Percentiles rank a stretch among this genome's conserved stretches.
Conservation (phyloP, 192 early-diverging fungal species). For the Pilobolus umbonatus region DNA sequence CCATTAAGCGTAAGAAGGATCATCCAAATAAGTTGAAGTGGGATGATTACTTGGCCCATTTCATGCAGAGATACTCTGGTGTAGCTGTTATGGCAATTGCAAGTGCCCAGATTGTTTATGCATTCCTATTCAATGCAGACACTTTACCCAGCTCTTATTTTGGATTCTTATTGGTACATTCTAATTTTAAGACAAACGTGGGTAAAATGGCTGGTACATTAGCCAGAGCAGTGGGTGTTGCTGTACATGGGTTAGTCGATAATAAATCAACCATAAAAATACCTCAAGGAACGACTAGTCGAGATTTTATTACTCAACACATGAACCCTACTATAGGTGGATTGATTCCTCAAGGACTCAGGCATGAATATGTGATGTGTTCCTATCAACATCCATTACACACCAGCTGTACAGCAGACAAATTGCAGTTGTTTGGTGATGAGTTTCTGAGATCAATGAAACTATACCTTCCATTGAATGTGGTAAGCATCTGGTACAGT, state of each 20-base stretch:
- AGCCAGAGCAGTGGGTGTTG: conserved; percentile 21
- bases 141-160: conserved; percentile 55
- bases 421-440: conserved; percentile 35
- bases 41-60: conserved; percentile 45
- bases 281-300: conserved; percentile 45
- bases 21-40: conserved; percentile 26
- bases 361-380: conserved; percentile 53
- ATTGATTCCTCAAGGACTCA: conserved; percentile 35
- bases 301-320: conserved; percentile 47
- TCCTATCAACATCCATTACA: conserved; percentile 58
- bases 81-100: conserved; percentile 46
- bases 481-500: conserved; percentile 36
- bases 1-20: conserved; percentile 29
- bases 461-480: conserved; percentile 62
- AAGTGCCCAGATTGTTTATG: conserved; percentile 44
- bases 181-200: conserved; percentile 38
- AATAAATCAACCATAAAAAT: conserved; percentile 31
- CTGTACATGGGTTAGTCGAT: conserved; percentile 19
- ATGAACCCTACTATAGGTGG: conserved; percentile 49
- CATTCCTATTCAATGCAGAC: conserved; percentile 50
- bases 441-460: conserved; percentile 51
- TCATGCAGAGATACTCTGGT: conserved; percentile 34
- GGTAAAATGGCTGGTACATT: conserved; percentile 43
- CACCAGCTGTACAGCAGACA: conserved; percentile 40
- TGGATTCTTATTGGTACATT: conserved; percentile 47